Base-by-base conservation (phyloP, 306 rosid genomes). In the Dalbergia oliveri region DNA sequence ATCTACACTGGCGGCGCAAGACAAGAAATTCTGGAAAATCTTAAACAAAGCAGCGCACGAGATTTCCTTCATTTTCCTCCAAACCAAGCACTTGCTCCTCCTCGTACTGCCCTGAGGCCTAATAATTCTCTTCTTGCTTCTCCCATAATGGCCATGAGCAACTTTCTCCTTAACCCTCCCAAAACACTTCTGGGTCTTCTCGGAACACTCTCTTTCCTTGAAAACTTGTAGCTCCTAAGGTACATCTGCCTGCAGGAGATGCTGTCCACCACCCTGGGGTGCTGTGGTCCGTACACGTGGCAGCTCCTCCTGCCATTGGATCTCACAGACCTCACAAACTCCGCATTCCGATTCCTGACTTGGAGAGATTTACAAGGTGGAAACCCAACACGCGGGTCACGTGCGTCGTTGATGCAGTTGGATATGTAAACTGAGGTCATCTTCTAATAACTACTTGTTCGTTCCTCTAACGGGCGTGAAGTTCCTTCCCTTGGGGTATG, bases 241-340 rank as follows among this genome's bases (percentile, higher is more conserved):
- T 89, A 94, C 87, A 94, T 82, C 82, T 94, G 99, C 69, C 99
- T 89, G 90, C 97, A 92, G 3, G 98, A 94, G 11, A 94, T 83
- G 43, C 94, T 89, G 35, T 94, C 98, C 83, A 91, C 98, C 51
- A 94, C 97, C 71, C 86, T 80, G 0, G 96, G 79, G 43, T 88
- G 92, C 9, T 51, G 18, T 18, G 9, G 58, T 7, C 88, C 89
- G 21, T 62, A 71, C 79, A 41, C 72, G 12, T 82, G 88, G 5
- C 10, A 35, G 0, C 86, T 79, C 6, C 41, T 72, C 26, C 85
- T 41, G 1, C 86, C 68, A 0, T 66, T 81, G 10, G 80, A 59
- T 61, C 94, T 86, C 51, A 88, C 88, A 0, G 92, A 89, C 51
- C 82, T 80, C 75, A 88, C 93, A 18, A 92, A 89, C 92, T 94